phyloP scores from a whole-genome alignment of 2,329 filamentous ascomycete genomes.

The Cercospora nicotianae region DNA sequence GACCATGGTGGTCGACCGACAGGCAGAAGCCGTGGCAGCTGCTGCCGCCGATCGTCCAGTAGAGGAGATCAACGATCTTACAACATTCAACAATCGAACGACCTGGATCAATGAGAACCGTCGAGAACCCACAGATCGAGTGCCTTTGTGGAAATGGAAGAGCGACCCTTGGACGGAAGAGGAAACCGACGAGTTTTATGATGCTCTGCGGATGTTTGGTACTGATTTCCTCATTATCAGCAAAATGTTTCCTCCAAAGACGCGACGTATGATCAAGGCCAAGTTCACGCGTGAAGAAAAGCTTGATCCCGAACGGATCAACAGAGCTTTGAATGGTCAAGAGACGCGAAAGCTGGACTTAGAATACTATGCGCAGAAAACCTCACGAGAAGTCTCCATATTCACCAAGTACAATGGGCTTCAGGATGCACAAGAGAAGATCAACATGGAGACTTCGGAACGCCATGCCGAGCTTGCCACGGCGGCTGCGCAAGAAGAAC shows the following conservation, averaged over 20 bases:
- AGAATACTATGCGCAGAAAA: constrained; percentile 43
- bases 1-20: constrained; percentile 67
- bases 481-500: constrained; percentile 40
- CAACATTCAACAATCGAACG: constrained; percentile 66
- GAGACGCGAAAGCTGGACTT: constrained; percentile 44
- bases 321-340: constrained; percentile 57
- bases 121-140: constrained; percentile 49
- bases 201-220: constrained; percentile 72
- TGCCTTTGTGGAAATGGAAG: constrained; percentile 47
- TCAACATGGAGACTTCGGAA: constrained; percentile 35
- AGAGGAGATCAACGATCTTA: constrained; percentile 77
- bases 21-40: constrained; percentile 58
- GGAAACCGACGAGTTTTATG: constrained; percentile 74
- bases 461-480: constrained; percentile 38
- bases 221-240: constrained; percentile 81
- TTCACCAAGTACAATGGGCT: constrained; percentile 42
- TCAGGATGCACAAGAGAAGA: constrained; percentile 39
- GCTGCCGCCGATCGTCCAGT: constrained; percentile 40
- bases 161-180: constrained; percentile 69
- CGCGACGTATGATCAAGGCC: constrained; percentile 72
- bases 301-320: constrained; percentile 63
- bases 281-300: constrained; percentile 82
- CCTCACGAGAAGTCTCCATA: constrained; percentile 39
- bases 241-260: constrained; percentile 71
- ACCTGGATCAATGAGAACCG: constrained; percentile 66